Base-by-base conservation (phyloP, 345 rosid genomes). In the Corchorus capsularis region DNA sequence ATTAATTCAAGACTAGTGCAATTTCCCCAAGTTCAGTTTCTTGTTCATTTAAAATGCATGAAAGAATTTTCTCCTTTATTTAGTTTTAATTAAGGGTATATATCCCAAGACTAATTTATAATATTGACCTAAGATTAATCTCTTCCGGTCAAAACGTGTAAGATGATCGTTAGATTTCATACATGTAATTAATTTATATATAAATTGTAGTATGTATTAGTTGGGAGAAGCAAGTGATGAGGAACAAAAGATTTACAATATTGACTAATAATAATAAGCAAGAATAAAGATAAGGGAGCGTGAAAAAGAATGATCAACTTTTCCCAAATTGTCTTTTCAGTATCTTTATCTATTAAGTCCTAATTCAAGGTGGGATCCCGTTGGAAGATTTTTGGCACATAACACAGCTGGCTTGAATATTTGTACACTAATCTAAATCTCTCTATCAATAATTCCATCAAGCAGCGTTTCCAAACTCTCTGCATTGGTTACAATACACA, bases 211-310 rank as follows among this genome's bases (percentile, higher is more conserved):
- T 39, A 39, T 39, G 49, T 14, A 41, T 64, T 64, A 64, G 27
- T 41, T 39, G 50, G 32, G 69, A 41, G 47, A 41, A 60, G 20
- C 46, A 63, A 73, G 45, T 61, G 19, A 54, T 61, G 19, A 54
- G 46, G 52, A 55, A 60, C 56, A 37, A 43, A 45, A 41, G 12
- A 10, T 66, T 11, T 73, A 63, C 64, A 34, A n/a, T 53, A 32
- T 77, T 79, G 85, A 78, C 76, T 65, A 77, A 75, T 56, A 77
- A 34, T 74, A 34, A 39, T 27, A 27, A 27, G 27, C 1, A 27
- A 68, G 76, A 64, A 67, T 72, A 52, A 75, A 46, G 84, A 75
- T 82, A 80, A n/a, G 75, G 77, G 55, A 66, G 78, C 37, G 45
- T 69, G 60, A 69, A 35, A 34, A 35, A 34, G 73, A 46, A 62